Base-by-base conservation (phyloP, 1,284 basidiomycete species). In the Malassezia pachydermatis region DNA sequence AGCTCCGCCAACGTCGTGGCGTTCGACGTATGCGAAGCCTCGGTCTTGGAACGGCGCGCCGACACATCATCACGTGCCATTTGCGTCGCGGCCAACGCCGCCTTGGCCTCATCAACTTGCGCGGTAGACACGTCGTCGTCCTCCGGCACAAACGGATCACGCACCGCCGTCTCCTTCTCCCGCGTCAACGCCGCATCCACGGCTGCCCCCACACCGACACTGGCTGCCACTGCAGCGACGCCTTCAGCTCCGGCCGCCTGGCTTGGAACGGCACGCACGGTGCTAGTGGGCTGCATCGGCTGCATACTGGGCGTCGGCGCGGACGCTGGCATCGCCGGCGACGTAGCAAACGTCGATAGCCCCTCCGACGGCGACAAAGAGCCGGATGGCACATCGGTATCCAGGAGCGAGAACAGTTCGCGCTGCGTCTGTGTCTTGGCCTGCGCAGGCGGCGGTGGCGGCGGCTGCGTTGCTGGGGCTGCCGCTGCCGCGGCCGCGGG, bases 301-400 rank as follows among this genome's bases (percentile, higher is more conserved):
- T 10, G 16, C n/a, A 10, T 25, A 22, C 4, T 39, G 19, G 37
- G 11, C 19, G n/a, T 2, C 3, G 37, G 37, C 37, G 24, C 11
- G 11, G 11, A 13, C 13, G 6, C 14, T 20, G 44, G 43, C 53
- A 50, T 29, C 11, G 55, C 52, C 5, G 62, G 49, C 4, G 62
- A 56, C 6, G 55, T 51, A 10, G 59, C 54, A 41, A 69, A 67
- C 13, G 67, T 63, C 16, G 58, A 54, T 8, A 63, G 60, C 7
- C 65, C 59, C 9, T 20, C 47, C 4, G 40, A 25, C 3, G 38
- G 22, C 22, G 59, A 61, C 38, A 67, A 54, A 20, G 63, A 50
- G 24, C 59, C 48, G 4, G 54, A 33, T 2, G 63, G 56, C 37
- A 58, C 51, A 40, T 87, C 85, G 57, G 84, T 82, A 37, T 81